Evolutionary conservation across 2,329 filamentous ascomycete genomes (phyloP).

Genomic region (Septoria linicola): DNA sequence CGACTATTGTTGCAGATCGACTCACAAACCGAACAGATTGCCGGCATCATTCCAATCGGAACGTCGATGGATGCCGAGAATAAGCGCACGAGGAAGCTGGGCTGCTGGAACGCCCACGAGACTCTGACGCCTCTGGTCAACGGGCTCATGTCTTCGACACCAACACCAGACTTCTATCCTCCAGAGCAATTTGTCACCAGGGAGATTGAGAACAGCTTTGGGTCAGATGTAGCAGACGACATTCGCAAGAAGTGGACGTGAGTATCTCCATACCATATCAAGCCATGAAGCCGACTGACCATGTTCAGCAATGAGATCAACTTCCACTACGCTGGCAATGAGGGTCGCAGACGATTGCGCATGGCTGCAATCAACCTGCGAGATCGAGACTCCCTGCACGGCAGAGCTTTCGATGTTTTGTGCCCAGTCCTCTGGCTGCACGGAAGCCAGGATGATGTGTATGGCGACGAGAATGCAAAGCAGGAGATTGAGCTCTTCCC

Average conservation of each 20-base stretch:
- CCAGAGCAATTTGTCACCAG: not conserved
- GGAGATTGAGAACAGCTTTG: not conserved
- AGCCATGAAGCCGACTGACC: no score
- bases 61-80: not conserved
- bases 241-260: not conserved
- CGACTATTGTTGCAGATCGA: no score
- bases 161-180: not conserved
- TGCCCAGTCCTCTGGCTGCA: not conserved
- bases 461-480: not conserved
- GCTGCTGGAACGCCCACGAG: not conserved
- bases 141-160: not conserved
- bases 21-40: not conserved
- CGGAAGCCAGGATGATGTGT: not conserved
- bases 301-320: not conserved
- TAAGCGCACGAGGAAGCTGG: not conserved
- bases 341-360: not conserved
- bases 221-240: not conserved
- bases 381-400: not conserved
- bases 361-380: not conserved
- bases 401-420: not conserved
- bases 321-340: not conserved
- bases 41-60: not conserved
- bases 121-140: not conserved
- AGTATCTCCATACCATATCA: not conserved
- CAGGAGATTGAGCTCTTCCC: not conserved